Evolutionary conservation across 2,329 filamentous ascomycete species (phyloP).

Genomic region (Pseudogymnoascus sp.): DNA sequence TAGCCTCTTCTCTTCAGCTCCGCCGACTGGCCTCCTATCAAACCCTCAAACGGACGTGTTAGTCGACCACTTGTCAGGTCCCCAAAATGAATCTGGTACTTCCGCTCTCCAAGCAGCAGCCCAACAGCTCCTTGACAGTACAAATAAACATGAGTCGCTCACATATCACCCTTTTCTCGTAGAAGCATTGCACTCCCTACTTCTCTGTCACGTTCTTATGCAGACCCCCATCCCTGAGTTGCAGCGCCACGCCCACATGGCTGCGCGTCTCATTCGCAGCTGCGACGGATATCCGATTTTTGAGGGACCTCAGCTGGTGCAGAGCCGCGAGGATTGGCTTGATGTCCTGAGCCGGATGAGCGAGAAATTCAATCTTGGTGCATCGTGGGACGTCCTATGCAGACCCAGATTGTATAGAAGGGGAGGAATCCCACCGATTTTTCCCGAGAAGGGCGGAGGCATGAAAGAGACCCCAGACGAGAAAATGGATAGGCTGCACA

Average conservation of each 20-base stretch:
- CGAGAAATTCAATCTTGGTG: constrained; percentile 61
- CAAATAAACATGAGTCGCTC: constrained; percentile 53
- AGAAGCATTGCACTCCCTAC: constrained; percentile 69
- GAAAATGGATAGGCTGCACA: constrained; percentile 51
- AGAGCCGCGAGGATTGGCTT: constrained; percentile 72
- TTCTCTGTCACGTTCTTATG: constrained; percentile 70
- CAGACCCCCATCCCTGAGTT: constrained; percentile 75
- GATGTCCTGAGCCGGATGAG: constrained; percentile 61
- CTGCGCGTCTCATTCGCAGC: constrained; percentile 64
- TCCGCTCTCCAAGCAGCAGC: constrained; percentile 25
- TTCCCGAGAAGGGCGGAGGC: constrained; percentile 40
- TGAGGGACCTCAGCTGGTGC: constrained; percentile 56
- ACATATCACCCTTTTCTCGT: constrained; percentile 77
- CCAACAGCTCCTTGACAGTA: constrained; percentile 31
- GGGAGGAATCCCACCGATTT: constrained; percentile 17
- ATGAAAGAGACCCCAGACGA: constrained; percentile 43
- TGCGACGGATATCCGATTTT: constrained; percentile 78
- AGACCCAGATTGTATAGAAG: constrained; percentile 33
- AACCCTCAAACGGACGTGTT: constrained; percentile 45
- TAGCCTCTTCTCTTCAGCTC: constrained; percentile 63
- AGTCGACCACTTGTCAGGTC: neutral
- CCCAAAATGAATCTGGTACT: constrained; percentile 27
- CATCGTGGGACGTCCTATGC: constrained; percentile 67
- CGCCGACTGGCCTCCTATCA: constrained; percentile 58
- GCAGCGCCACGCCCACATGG: constrained; percentile 74